Conservation (phyloP, 2,329 filamentous ascomycete genomes). For the Parastagonospora avenae region DNA sequence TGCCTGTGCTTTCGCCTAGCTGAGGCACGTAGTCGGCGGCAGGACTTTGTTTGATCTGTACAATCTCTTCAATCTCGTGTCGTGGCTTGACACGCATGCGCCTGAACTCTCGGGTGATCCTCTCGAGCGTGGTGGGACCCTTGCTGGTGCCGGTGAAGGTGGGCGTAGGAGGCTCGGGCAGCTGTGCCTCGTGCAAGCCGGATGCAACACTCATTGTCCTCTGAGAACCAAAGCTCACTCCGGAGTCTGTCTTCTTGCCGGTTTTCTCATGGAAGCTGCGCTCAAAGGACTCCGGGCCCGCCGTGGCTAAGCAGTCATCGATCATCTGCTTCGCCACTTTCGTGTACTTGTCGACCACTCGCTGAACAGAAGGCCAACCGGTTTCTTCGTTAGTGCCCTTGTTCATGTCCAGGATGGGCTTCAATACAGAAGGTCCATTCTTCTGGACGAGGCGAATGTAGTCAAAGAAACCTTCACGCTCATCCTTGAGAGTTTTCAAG, state of each 20-base stretch:
- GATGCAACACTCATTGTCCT: constrained; percentile 37
- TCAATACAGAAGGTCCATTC: constrained; percentile 59
- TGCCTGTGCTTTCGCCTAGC: constrained; percentile 30
- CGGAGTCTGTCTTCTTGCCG: constrained; percentile 66
- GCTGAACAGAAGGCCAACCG: constrained; percentile 59
- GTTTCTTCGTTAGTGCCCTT: constrained; percentile 58
- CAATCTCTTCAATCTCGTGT: constrained; percentile 57
- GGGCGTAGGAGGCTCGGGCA: constrained; percentile 18
- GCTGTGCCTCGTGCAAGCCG: constrained; percentile 31
- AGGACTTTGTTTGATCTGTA: constrained; percentile 34
- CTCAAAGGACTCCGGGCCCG: constrained; percentile 42
- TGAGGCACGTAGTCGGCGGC: constrained; percentile 22
- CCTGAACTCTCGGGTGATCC: constrained; percentile 63
- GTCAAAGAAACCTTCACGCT: constrained; percentile 67
- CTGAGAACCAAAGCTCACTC: constrained; percentile 61
- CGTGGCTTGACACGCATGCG: constrained; percentile 61
- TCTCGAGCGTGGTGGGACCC: constrained; percentile 60
- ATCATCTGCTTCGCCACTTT: constrained; percentile 64
- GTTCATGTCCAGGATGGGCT: constrained; percentile 59
- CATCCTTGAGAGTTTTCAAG: constrained; percentile 56
- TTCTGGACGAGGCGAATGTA: constrained; percentile 65
- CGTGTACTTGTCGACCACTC: constrained; percentile 63
- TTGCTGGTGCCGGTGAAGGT: constrained; percentile 29
- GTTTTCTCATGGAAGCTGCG: constrained; percentile 45
- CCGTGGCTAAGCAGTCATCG: constrained; percentile 61